These are phyloP conservation scores for Candida sanyaensis DNA, from an alignment of 1,139 yeast species.

Conservation along the genomic window DNA sequence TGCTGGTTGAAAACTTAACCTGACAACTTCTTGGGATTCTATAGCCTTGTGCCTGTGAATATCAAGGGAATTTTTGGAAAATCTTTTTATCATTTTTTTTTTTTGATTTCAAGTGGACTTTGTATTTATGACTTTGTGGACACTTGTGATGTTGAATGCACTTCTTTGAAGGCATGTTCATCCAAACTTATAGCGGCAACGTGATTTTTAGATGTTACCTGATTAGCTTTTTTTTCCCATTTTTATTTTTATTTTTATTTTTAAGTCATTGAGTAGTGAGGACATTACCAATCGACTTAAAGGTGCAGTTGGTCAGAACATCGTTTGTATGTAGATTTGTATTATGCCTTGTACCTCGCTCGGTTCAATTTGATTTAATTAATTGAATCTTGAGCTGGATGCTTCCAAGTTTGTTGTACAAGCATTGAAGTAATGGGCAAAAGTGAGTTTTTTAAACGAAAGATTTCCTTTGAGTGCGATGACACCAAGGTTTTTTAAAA, in stretches of 20 bases:
- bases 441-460: conserved; percentile 28
- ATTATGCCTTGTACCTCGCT: conserved; percentile 70
- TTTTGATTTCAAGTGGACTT: neutral
- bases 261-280: conserved; percentile 10
- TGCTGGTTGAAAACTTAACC: conserved; percentile 99
- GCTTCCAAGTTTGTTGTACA: conserved; percentile 13
- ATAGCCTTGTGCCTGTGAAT: conserved; percentile 43
- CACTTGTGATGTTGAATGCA: conserved; percentile 13
- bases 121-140: neutral
- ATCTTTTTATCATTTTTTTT: conserved; percentile 10
- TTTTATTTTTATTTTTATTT: conserved; percentile 1
- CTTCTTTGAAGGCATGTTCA: conserved; percentile 36
- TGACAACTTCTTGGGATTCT: conserved; percentile 85
- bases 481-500: conserved; percentile 46
- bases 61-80: conserved; percentile 80
- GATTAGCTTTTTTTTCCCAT: conserved; percentile 1
- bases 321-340: neutral
- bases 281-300: conserved; percentile 14
- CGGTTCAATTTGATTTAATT: conserved; percentile 39
- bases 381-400: conserved; percentile 63
- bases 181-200: neutral
- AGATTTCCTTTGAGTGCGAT: conserved; percentile 78
- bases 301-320: conserved; percentile 4
- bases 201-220: neutral
- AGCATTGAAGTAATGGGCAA: conserved; percentile 54